Conservation (phyloP, 2,329 filamentous ascomycete genomes). For the Didymella sp. region DNA sequence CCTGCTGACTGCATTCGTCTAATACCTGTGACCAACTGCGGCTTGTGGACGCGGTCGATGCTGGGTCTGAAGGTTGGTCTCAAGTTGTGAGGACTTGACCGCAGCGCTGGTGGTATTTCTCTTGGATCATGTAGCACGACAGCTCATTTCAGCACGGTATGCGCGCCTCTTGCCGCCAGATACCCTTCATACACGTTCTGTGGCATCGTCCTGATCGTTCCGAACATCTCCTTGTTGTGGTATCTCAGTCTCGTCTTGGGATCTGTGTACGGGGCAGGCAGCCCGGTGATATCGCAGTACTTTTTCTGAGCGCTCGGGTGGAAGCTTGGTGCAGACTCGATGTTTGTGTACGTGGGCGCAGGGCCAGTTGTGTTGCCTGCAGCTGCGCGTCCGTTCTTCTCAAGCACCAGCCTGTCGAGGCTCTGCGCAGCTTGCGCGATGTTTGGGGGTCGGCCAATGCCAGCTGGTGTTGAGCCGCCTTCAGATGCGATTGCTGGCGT, state of each 20-base stretch:
- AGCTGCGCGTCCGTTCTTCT: slow-evolving; percentile 68
- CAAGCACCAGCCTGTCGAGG: slow-evolving; percentile 84
- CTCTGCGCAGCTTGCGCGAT: slow-evolving; percentile 89
- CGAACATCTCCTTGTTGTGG: slow-evolving; percentile 91
- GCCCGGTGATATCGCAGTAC: slow-evolving; percentile 95
- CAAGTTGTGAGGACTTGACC: not conserved
- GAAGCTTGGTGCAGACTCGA: slow-evolving; percentile 90
- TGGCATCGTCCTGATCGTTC: slow-evolving; percentile 77
- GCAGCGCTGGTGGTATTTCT: not conserved
- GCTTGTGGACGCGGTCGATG: not conserved
- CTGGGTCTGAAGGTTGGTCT: not conserved
- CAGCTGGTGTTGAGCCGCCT: slow-evolving; percentile 59
- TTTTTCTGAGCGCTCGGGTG: slow-evolving; percentile 78
- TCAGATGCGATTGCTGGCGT: slow-evolving; percentile 61
- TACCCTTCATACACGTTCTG: slow-evolving; percentile 88
- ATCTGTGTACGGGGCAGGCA: slow-evolving; percentile 90
- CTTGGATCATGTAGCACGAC: not conserved
- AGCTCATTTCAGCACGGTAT: slow-evolving; percentile 86
- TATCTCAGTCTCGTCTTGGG: slow-evolving; percentile 94
- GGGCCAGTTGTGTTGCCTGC: slow-evolving; percentile 59
- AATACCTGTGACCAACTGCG: not conserved
- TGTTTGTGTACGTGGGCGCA: slow-evolving; percentile 88
- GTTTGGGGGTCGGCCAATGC: slow-evolving; percentile 68
- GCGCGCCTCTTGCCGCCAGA: slow-evolving; percentile 86
- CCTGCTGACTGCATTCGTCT: not conserved